Conservation (phyloP, 805 yeast genomes). For the Spathaspora arborariae region DNA sequence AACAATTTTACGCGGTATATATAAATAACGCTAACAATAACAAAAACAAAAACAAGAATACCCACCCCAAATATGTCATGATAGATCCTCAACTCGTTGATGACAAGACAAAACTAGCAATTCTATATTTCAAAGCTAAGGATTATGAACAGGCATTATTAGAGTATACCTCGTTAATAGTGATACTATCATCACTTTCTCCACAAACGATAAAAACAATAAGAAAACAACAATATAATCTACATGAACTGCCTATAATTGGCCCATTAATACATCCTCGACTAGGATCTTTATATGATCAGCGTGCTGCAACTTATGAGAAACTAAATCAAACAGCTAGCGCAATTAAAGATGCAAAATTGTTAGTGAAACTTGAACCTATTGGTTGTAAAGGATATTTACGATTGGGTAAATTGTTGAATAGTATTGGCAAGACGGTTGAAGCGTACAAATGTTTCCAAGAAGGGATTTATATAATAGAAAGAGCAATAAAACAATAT, state of each 20-base stretch:
- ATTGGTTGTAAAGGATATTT: slow-evolving; percentile 48
- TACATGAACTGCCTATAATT: slow-evolving; percentile 22
- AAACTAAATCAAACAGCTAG: slow-evolving; percentile 27
- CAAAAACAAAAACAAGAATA: slow-evolving; percentile 5
- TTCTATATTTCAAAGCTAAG: slow-evolving; percentile 27
- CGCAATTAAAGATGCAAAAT: slow-evolving; percentile 38
- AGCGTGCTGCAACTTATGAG: slow-evolving; percentile 48
- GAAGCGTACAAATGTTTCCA: slow-evolving; percentile 37
- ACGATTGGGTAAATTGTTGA: slow-evolving; percentile 37
- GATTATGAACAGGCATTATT: slow-evolving; percentile 26
- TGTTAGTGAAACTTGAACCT: slow-evolving; percentile 36
- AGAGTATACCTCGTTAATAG: slow-evolving; percentile 23
- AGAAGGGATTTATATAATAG: slow-evolving; percentile 36
- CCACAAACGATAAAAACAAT: slow-evolving; percentile 12
- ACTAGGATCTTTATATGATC: slow-evolving; percentile 36
- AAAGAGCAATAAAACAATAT: slow-evolving; percentile 23
- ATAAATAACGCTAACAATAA: not conserved
- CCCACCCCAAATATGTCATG: slow-evolving; percentile 1
- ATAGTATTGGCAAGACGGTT: slow-evolving; percentile 16
- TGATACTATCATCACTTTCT: slow-evolving; percentile 14
- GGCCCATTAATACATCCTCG: slow-evolving; percentile 35
- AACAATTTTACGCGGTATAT: not conserved
- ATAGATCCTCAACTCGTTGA: slow-evolving; percentile 15
- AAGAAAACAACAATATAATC: slow-evolving; percentile 15
- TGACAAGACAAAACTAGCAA: slow-evolving; percentile 27